Evolutionary conservation across 1,139 yeast species (phyloP).

Genomic region (Yarrowia galli): DNA sequence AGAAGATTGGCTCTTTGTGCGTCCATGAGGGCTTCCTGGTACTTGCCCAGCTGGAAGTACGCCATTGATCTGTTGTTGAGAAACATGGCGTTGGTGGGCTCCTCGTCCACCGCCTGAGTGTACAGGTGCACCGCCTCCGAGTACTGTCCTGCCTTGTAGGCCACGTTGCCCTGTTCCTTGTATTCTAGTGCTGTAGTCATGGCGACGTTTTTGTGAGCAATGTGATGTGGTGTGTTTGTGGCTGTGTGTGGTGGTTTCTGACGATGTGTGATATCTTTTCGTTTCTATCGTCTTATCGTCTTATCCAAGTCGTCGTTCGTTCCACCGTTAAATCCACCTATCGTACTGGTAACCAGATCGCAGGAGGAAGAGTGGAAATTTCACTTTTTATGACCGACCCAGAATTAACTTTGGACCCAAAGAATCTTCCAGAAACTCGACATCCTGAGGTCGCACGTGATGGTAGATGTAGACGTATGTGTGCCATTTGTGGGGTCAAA

Average conservation of each 20-base stretch:
- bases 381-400: conserved; percentile 40
- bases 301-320: no score
- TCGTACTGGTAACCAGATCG: background rate
- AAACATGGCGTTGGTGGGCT: conserved; percentile 54
- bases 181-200: conserved; percentile 42
- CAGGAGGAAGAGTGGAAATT: conserved; percentile 35
- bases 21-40: conserved; percentile 65
- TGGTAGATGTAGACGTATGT: background rate
- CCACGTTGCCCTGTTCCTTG: conserved; percentile 52
- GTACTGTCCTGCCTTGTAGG: conserved; percentile 52
- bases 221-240: background rate
- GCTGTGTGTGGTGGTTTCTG: no score
- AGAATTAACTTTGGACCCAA: conserved; percentile 14
- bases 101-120: conserved; percentile 52
- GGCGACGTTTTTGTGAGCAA: background rate
- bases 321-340: background rate
- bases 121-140: conserved; percentile 51
- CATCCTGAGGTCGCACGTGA: background rate
- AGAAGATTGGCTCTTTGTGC: conserved; percentile 49
- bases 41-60: conserved; percentile 65
- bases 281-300: no score
- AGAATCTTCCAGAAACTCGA: conserved; percentile 22
- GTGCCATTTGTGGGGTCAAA: background rate
- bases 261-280: background rate
- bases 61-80: conserved; percentile 87